These are phyloP conservation scores for Botrytis squamosa DNA, from an alignment of 2,329 filamentous ascomycete genomes.

Conservation along the genomic window DNA sequence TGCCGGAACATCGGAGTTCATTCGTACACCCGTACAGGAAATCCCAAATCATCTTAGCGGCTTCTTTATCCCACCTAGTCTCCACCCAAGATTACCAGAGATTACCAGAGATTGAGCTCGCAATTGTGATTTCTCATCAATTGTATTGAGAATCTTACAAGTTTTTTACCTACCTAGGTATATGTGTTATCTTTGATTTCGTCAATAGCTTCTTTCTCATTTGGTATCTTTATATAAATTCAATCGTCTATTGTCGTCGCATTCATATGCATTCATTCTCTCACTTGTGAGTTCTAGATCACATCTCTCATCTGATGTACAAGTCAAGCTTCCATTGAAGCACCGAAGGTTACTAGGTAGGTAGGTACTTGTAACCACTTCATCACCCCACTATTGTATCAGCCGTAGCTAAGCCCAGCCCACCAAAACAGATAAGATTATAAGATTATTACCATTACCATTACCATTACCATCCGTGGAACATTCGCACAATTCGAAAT, in stretches of 20 bases:
- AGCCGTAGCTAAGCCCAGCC: background rate
- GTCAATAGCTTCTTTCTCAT: background rate
- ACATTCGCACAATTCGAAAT: conserved; percentile 12
- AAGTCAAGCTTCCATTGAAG: background rate
- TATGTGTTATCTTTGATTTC: background rate
- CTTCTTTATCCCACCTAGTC: background rate
- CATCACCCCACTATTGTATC: conserved; percentile 2
- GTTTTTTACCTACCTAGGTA: background rate
- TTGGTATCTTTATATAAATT: background rate
- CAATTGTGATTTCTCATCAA: background rate
- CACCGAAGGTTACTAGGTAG: background rate
- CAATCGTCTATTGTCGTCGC: background rate
- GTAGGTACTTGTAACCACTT: background rate
- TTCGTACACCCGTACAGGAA: background rate
- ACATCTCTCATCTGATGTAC: background rate
- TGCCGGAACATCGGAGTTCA: background rate
- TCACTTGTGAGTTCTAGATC: background rate
- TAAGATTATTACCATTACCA: background rate
- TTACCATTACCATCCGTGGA: background rate
- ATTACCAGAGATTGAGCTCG: background rate
- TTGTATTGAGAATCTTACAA: background rate
- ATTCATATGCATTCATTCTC: background rate
- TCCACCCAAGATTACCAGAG: background rate
- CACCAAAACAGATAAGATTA: background rate
- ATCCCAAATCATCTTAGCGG: background rate